Percentiles rank a stretch among this genome's conserved stretches.
Evolutionary conservation across 2,329 filamentous ascomycete species (phyloP).

Genomic region (Phyllosticta paracitricarpa): DNA sequence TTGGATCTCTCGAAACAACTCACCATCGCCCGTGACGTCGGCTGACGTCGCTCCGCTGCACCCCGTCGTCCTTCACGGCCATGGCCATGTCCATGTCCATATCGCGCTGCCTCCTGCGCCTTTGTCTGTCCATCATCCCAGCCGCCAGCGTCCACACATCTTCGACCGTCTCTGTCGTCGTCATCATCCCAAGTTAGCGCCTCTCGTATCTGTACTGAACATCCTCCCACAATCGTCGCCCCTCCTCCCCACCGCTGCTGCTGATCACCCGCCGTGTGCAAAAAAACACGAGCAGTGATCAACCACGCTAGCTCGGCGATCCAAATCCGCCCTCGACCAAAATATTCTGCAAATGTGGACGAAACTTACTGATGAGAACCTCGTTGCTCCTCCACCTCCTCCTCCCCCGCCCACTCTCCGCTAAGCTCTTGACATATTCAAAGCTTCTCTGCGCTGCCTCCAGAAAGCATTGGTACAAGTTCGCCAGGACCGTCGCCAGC

Average conservation of each 20-base stretch:
- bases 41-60: conserved; percentile 5
- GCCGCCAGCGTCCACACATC: conserved; percentile 4
- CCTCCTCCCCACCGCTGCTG: background rate
- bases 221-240: background rate
- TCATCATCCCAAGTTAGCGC: background rate
- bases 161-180: conserved; percentile 5
- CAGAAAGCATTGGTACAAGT: conserved; percentile 62
- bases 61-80: background rate
- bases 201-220: conserved; percentile 2
- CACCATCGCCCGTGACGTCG: conserved; percentile 10
- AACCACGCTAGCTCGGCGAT: conserved; percentile 16
- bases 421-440: conserved; percentile 51
- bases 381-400: conserved; percentile 50
- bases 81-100: too few relatives aligned
- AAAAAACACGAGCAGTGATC: conserved; percentile 7
- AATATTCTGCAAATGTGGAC: background rate
- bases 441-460: conserved; percentile 70
- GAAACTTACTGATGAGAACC: conserved; percentile 50
- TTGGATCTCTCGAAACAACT: background rate
- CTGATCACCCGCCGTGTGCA: conserved; percentile 9
- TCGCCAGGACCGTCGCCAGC: conserved; percentile 55
- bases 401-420: conserved; percentile 28
- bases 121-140: conserved; percentile 5
- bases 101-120: background rate
- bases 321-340: conserved; percentile 9